phyloP scores from a whole-genome alignment of 1,284 basidiomycete species.

The Trametes polyzona region DNA sequence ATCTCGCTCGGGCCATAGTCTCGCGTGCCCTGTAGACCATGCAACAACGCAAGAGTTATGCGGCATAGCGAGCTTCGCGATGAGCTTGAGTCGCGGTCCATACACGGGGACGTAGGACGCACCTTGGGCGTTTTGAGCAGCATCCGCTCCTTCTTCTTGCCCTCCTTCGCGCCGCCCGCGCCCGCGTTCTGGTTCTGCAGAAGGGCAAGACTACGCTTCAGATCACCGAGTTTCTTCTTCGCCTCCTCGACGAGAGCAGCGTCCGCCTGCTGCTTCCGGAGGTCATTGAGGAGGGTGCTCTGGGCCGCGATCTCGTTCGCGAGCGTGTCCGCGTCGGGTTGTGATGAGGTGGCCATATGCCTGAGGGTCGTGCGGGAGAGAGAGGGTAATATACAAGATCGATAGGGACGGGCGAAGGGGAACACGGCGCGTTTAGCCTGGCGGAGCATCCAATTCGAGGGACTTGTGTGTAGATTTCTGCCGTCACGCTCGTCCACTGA shows the following conservation, averaged over 20 bases:
- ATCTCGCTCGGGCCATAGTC: conserved; percentile 97
- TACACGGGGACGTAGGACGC: conserved; percentile 25
- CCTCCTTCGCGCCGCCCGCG: conserved; percentile 56
- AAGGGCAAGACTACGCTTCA: conserved; percentile 61
- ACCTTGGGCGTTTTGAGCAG: conserved; percentile 85
- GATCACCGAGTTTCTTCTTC: conserved; percentile 70
- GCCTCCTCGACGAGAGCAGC: conserved; percentile 58
- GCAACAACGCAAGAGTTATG: not conserved
- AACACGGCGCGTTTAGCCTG: conserved; percentile 15
- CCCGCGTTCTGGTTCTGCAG: conserved; percentile 44
- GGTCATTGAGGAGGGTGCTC: conserved; percentile 58
- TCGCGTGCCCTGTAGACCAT: conserved; percentile 78
- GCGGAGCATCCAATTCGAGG: conserved; percentile 21
- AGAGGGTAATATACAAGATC: conserved; percentile 14
- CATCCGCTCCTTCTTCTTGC: conserved; percentile 39
- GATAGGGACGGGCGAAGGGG: conserved; percentile 18
- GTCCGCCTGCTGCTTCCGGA: conserved; percentile 59
- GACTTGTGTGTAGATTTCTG: conserved; percentile 20
- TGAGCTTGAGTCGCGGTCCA: conserved; percentile 30
- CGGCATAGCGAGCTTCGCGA: conserved; percentile 14
- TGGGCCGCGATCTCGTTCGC: conserved; percentile 53
- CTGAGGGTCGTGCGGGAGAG: not conserved
- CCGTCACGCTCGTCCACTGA: conserved; percentile 17
- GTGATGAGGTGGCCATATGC: conserved; percentile 20
- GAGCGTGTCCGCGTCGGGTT: conserved; percentile 18